Percentiles rank a stretch among this genome's conserved stretches.
phyloP scores from a whole-genome alignment of 78 protist genomes.

The Isochrysis galbana region DNA sequence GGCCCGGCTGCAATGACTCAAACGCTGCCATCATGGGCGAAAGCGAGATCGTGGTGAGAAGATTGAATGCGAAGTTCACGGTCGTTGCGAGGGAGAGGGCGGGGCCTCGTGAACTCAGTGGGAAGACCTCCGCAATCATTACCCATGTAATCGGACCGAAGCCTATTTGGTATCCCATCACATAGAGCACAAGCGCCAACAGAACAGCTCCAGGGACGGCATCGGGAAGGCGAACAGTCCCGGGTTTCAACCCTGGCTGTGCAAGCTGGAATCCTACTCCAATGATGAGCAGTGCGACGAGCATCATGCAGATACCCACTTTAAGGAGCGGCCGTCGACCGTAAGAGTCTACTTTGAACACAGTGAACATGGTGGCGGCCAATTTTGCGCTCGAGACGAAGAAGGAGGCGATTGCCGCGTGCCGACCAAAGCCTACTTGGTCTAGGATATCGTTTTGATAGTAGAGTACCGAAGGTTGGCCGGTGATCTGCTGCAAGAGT shows the following conservation, averaged over 20 bases:
- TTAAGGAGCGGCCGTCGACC: constrained; percentile 9
- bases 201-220: neutral
- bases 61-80: neutral
- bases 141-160: constrained; percentile 23
- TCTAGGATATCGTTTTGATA: neutral
- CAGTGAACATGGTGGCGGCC: neutral
- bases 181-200: neutral
- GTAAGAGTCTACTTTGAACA: neutral
- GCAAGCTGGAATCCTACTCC: neutral
- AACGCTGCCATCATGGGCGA: neutral
- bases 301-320: neutral
- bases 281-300: neutral
- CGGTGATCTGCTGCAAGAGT: neutral
- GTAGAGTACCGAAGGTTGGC: constrained; percentile 13
- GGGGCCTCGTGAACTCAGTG: neutral
- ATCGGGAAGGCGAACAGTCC: neutral
- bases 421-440: neutral
- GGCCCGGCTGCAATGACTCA: neutral
- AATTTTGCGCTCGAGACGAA: neutral
- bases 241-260: neutral
- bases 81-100: neutral
- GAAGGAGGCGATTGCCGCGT: neutral
- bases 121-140: neutral
- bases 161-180: neutral
- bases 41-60: neutral